A percentile compares a stretch with the other conserved stretches of the same genome.
phyloP scores from a whole-genome alignment of 1,139 yeast genomes.

The Saccharomycopsis crataegensis region DNA sequence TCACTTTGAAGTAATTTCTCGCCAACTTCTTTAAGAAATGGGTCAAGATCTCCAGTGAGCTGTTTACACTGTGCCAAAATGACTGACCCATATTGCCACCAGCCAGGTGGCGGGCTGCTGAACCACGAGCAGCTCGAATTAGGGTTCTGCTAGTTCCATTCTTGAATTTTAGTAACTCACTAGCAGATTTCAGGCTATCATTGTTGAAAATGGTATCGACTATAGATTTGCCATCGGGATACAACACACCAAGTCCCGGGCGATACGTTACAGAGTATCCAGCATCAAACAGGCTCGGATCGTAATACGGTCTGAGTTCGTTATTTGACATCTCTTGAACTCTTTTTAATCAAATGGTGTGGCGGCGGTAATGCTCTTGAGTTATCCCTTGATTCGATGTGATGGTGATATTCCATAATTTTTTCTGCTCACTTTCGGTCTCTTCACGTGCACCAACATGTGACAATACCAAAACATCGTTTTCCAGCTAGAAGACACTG shows the following conservation, averaged over 20 bases:
- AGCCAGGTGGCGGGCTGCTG: background rate
- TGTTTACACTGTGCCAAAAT: slow-evolving; percentile 16
- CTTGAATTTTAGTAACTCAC: background rate
- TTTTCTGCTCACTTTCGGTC: background rate
- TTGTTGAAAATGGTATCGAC: slow-evolving; percentile 28
- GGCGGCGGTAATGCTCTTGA: background rate
- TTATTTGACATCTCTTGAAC: background rate
- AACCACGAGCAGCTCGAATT: background rate
- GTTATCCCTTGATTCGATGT: background rate
- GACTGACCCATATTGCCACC: background rate
- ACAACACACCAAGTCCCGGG: slow-evolving; percentile 52
- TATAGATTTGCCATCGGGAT: slow-evolving; percentile 30
- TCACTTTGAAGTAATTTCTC: slow-evolving; percentile 57
- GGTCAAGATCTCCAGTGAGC: slow-evolving; percentile 43
- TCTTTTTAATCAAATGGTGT: background rate
- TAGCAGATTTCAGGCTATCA: slow-evolving; percentile 32
- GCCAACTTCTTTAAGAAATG: slow-evolving; percentile 54
- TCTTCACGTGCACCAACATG: too few relatives aligned
- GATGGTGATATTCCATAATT: background rate
- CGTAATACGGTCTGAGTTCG: slow-evolving; percentile 60
- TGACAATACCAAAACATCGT: too few relatives aligned
- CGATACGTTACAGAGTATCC: slow-evolving; percentile 56
- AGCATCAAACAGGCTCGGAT: slow-evolving; percentile 60
- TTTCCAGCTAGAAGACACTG: too few relatives aligned
- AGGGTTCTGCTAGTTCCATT: background rate